Evolutionary conservation across 805 yeast species (phyloP).

Genomic region (Wickerhamomyces sydowiorum): DNA sequence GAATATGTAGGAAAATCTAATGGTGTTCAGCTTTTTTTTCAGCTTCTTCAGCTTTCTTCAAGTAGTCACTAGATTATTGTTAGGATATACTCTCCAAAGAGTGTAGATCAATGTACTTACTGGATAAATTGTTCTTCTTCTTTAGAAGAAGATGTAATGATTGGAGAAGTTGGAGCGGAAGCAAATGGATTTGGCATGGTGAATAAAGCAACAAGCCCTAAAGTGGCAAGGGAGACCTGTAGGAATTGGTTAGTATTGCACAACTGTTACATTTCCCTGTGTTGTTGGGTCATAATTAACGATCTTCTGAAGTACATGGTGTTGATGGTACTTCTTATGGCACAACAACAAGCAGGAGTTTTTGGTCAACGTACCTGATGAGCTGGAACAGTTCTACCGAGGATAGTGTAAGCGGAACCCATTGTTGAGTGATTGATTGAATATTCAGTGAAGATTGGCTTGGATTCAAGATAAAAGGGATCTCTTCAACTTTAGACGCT

Average conservation of each 20-base stretch:
- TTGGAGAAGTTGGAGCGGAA: conserved; percentile 38
- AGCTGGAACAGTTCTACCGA: conserved; percentile 81
- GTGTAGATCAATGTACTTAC: conserved; percentile 3
- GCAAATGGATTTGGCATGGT: conserved; percentile 66
- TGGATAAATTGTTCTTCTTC: conserved; percentile 84
- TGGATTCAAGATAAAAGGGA: too few species aligned
- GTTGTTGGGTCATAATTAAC: too few species aligned
- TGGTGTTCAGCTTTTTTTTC: conserved; percentile 22
- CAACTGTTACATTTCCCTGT: too few species aligned
- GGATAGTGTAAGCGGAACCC: conserved; percentile 81
- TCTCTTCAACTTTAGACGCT: background rate
- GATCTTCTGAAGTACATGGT: too few species aligned
- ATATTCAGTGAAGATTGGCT: background rate
- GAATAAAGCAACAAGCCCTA: conserved; percentile 59
- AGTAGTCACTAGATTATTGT: conserved; percentile 43
- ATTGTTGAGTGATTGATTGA: conserved; percentile 31
- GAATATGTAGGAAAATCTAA: conserved; percentile 8
- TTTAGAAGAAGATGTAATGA: conserved; percentile 68
- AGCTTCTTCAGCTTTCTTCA: conserved; percentile 39
- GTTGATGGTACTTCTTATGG: too few species aligned
- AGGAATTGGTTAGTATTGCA: conserved; percentile 6
- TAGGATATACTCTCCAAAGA: conserved; percentile 2
- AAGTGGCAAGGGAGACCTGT: conserved; percentile 74
- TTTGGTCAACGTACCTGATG: conserved; percentile 51
- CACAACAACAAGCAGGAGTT: too few species aligned